Conservation (phyloP, 2,329 filamentous ascomycete species). For the Bertia moriformis region DNA sequence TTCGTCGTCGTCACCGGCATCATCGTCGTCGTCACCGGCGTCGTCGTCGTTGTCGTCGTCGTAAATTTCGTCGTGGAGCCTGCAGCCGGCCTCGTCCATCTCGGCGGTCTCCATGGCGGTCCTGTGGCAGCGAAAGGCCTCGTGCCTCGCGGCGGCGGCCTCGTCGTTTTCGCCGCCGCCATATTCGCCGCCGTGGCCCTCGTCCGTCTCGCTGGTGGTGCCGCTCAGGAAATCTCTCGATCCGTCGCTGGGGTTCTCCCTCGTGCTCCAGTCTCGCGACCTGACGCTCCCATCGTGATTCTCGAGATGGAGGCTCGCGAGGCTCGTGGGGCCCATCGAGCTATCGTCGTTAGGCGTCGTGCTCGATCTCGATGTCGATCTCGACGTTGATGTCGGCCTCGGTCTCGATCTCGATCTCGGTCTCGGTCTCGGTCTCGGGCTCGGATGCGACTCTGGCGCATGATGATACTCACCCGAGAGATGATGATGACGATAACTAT, state of each 20-base stretch:
- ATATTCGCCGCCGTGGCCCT: no score
- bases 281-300: no score
- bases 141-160: neutral
- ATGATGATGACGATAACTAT: constrained; percentile 26
- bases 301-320: no score
- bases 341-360: no score
- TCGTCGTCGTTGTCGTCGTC: constrained; percentile 11
- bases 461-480: constrained; percentile 29
- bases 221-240: no score
- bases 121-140: neutral
- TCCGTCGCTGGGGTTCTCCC: no score
- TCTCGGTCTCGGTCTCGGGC: constrained; percentile 6
- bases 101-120: neutral
- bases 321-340: no score
- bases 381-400: neutral
- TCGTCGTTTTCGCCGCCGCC: neutral
- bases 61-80: no score
- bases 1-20: constrained; percentile 5
- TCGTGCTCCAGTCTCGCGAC: constrained; percentile 5
- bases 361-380: no score
- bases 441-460: no score
- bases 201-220: neutral
- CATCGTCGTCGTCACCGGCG: constrained; percentile 15
- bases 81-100: neutral
- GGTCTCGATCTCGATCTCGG: neutral